Percentiles rank a stretch among this genome's conserved stretches.
phyloP scores from a whole-genome alignment of 164 flowering plant genomes.

The Vitis riparia region DNA sequence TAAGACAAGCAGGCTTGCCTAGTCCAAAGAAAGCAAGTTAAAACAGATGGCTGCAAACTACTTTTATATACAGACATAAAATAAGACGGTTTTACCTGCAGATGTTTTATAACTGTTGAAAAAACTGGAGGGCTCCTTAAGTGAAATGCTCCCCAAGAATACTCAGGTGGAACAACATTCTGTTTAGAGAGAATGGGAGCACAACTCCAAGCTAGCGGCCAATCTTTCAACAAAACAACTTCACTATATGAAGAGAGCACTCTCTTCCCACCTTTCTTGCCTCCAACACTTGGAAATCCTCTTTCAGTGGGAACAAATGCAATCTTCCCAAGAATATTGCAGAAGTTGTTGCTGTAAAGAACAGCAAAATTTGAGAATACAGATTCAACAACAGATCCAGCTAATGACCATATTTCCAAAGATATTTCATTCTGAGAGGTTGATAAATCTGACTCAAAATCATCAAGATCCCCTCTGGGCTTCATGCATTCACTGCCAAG shows the following conservation, averaged over 20 bases:
- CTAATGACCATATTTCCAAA: conserved; percentile 74
- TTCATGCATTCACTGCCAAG: conserved; percentile 73
- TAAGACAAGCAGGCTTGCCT: no score
- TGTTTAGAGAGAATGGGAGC: conserved; percentile 73
- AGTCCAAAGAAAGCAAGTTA: no score
- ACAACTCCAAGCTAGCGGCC: conserved; percentile 97
- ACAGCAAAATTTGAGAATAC: conserved; percentile 82
- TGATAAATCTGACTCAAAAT: conserved; percentile 45
- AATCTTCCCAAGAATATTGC: conserved; percentile 72
- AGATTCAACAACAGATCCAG: conserved; percentile 70
- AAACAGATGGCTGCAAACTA: background rate
- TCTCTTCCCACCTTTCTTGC: conserved; percentile 75
- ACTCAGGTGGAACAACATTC: conserved; percentile 82
- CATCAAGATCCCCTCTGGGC: conserved; percentile 36
- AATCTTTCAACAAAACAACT: conserved; percentile 81
- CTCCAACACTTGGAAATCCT: conserved; percentile 73
- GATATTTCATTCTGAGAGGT: conserved; percentile 55
- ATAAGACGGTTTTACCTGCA: conserved; percentile 51
- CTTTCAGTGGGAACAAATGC: conserved; percentile 86
- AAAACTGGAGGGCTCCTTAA: conserved; percentile 87
- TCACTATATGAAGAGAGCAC: conserved; percentile 81
- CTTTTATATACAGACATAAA: background rate
- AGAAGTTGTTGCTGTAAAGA: conserved; percentile 80
- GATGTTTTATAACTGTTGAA: conserved; percentile 74
- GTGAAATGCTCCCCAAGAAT: conserved; percentile 89